phyloP scores from a whole-genome alignment of 805 yeast genomes.

The Kodamaea neixiangensis region DNA sequence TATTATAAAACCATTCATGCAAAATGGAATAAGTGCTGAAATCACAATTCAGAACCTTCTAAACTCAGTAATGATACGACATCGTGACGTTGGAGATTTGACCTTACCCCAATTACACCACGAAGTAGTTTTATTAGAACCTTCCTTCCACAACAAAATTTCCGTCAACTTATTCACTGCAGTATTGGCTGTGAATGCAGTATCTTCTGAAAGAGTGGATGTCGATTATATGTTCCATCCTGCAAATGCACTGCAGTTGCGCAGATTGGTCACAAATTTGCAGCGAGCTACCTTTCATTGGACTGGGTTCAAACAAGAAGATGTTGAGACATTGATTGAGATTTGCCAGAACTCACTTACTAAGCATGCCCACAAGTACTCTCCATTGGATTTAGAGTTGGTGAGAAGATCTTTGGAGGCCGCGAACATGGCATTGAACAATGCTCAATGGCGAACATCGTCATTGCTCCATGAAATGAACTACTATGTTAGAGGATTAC shows the following conservation, averaged over 20 bases:
- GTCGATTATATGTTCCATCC: slow-evolving; percentile 73
- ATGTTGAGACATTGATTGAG: slow-evolving; percentile 52
- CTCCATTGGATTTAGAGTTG: slow-evolving; percentile 39
- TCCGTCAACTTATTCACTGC: slow-evolving; percentile 66
- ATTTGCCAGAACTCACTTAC: slow-evolving; percentile 50
- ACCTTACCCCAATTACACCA: slow-evolving; percentile 60
- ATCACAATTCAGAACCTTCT: slow-evolving; percentile 44
- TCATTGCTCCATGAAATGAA: slow-evolving; percentile 68
- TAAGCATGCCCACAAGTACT: slow-evolving; percentile 32
- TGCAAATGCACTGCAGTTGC: slow-evolving; percentile 51
- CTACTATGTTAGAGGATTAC: slow-evolving; percentile 50
- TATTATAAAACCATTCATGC: slow-evolving; percentile 52
- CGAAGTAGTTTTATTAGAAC: slow-evolving; percentile 56
- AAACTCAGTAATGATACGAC: slow-evolving; percentile 55
- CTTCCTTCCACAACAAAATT: slow-evolving; percentile 61
- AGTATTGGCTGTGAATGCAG: slow-evolving; percentile 71
- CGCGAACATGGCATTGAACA: slow-evolving; percentile 51
- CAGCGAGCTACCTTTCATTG: slow-evolving; percentile 72
- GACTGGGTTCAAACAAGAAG: slow-evolving; percentile 68
- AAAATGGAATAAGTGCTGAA: slow-evolving; percentile 40
- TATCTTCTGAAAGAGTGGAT: slow-evolving; percentile 67
- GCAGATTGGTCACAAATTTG: slow-evolving; percentile 58
- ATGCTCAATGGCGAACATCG: slow-evolving; percentile 58
- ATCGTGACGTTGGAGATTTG: slow-evolving; percentile 48
- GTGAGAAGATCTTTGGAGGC: slow-evolving; percentile 45